Base-by-base conservation (phyloP, 2,329 filamentous ascomycete species). In the Hymenoscyphus fraxineus region DNA sequence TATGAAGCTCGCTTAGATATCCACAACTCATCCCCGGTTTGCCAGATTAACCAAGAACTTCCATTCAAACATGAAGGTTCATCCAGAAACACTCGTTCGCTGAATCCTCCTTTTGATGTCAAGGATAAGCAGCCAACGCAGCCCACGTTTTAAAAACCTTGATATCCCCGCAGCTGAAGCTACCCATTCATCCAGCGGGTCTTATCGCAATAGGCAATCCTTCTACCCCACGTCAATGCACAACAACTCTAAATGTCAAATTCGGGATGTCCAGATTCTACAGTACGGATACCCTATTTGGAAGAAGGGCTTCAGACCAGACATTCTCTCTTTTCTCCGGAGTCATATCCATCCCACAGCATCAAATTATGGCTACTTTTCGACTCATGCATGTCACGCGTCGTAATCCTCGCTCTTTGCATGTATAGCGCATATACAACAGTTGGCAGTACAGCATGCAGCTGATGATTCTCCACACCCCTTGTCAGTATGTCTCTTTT, bases 381-480 rank as follows among this genome's bases (percentile, higher is more conserved):
- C 22, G 47, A 27, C 47, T 54, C 47, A 54, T 54, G 47, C 10
- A 54, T 22, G 47, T 54, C 47, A 54, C 19, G 19, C 44, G 44
- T 51, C 19, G 19, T 54, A 59, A 59, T 59, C 58, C 58, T 39
- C 38, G 19, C 27, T 22, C 38, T 41, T 41, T 35, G 35, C 58
- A 54, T 54, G 47, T 54, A n/a, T 10, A 35, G 35, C 35, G 35
- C 35, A 35, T 35, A 35, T 35, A 35, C 35, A 35, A 35, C 7
- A 54, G 47, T 12, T 54, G 47, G 47, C 47, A 54, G 47, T 22
- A 54, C 47, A 54, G 47, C 47, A 54, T 54, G 47, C 47, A 54
- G 47, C 47, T 54, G 19, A 54, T 54, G 47, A 54, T 54, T 27
- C 19, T 38, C 38, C 35, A 44, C 22, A 31, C 16, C 44, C 58